Evolutionary conservation across 345 rosid species (phyloP).

Genomic region (Pugionium cornutum): DNA sequence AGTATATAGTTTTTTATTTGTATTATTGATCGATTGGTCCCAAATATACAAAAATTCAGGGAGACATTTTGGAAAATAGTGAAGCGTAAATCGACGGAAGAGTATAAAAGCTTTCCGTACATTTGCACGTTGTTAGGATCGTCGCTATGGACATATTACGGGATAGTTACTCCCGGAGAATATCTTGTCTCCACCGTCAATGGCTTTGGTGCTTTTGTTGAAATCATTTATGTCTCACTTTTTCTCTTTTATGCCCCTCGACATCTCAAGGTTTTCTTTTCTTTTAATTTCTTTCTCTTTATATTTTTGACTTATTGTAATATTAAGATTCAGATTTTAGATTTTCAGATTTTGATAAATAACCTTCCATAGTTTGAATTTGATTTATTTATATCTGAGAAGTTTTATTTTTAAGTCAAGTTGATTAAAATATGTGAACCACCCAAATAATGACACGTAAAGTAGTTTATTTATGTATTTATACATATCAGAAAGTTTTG

Average conservation of each 20-base stretch:
- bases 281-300: not conserved
- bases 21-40: no score
- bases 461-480: slow-evolving; percentile 1
- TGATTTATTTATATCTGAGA: not conserved
- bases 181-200: slow-evolving; percentile 75
- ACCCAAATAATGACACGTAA: slow-evolving; percentile 33
- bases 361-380: no score
- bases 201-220: slow-evolving; percentile 65
- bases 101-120: slow-evolving; percentile 72
- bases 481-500: slow-evolving; percentile 2
- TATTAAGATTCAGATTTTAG: slow-evolving; percentile 35
- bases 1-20: no score
- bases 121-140: slow-evolving; percentile 62
- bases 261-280: slow-evolving; percentile 47
- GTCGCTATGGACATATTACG: slow-evolving; percentile 73
- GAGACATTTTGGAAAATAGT: slow-evolving; percentile 73
- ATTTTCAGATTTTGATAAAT: not conserved
- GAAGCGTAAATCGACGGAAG: slow-evolving; percentile 67
- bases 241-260: slow-evolving; percentile 64
- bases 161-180: slow-evolving; percentile 66
- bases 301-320: slow-evolving; percentile 17
- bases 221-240: slow-evolving; percentile 51
- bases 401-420: slow-evolving; percentile 3
- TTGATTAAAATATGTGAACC: slow-evolving; percentile 30
- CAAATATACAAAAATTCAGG: slow-evolving; percentile 28